A percentile compares a stretch with the other conserved stretches of the same genome.
phyloP scores from a whole-genome alignment of 129 eudicot species.

The Oenanthe sinensis region DNA sequence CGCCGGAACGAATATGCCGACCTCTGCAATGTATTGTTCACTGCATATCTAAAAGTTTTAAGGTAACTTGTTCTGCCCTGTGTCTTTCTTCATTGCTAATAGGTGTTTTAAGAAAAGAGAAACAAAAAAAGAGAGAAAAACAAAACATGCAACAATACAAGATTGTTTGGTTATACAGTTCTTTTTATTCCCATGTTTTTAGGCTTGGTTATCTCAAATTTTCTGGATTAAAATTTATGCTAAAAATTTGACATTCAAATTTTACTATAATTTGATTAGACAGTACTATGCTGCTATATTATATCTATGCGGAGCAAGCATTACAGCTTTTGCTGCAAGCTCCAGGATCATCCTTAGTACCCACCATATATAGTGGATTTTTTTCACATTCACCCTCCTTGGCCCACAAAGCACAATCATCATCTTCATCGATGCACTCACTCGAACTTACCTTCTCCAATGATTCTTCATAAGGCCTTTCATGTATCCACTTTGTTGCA shows the following conservation, averaged over 20 bases:
- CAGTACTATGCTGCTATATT: background rate
- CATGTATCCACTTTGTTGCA: conserved; percentile 90
- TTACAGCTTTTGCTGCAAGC: conserved; percentile 66
- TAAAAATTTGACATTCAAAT: background rate
- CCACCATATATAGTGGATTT: conserved; percentile 62
- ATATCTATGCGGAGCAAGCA: conserved; percentile 21
- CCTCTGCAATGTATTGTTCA: conserved; percentile 49
- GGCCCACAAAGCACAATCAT: conserved; percentile 46
- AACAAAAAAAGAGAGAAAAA: background rate
- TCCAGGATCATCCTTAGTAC: conserved; percentile 27
- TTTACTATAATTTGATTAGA: background rate
- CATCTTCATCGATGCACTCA: conserved; percentile 42
- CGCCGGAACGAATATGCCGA: conserved; percentile 56
- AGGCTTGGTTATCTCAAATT: background rate
- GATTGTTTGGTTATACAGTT: background rate
- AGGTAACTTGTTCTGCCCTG: background rate
- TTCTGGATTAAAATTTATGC: background rate
- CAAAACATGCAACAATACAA: background rate
- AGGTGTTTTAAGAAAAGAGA: background rate
- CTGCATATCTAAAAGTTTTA: background rate
- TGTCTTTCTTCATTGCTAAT: background rate
- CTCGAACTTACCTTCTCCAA: background rate
- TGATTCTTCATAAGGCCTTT: conserved; percentile 39
- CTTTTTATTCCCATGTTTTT: background rate
- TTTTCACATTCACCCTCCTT: conserved; percentile 60